Base-by-base conservation (phyloP, 2,329 filamentous ascomycete genomes). In the Pseudocercospora fuligena region DNA sequence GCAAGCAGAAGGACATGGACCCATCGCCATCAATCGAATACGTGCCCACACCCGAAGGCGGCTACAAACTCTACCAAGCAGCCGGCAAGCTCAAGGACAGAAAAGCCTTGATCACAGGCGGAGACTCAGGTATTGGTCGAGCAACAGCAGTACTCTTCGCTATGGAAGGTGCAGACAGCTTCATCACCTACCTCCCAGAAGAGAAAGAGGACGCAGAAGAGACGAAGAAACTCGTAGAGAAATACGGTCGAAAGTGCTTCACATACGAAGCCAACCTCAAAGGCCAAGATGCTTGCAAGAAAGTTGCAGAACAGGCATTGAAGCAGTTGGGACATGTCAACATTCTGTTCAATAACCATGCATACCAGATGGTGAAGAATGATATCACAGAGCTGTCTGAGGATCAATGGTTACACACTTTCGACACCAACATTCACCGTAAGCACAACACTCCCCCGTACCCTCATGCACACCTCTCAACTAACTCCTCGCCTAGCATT, bases 371-470 rank as follows among this genome's bases (percentile, higher is more conserved):
- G 85, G 89, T 92, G 86, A 81, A 87, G 27, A 82, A 89, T 65
- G 87, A 90, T 70, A 94, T 94, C 77, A 82, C 83, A 51, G 90
- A 93, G 53, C 80, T 95, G 1, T 80, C 86, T 27, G 91, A 93
- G 86, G 90, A 92, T 5, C 92, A 95, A 81, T 95, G 91, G 92
- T 73, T 89, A 60, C 83, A 89, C 66, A 94, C 91, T 0, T 94
- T 96, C 80, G 85, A 92, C 79, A 92, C 89, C 57, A 96, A 95
- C 81, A 93, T 95, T 74, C 90, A 94, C 78, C 73, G 75, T 76
- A 65, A 65, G 74, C 70, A 6, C 5, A 47, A 11, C 33, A 9
- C 21, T 25, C 3, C 31, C 19, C 57, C 23, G 14, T 23, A 54
- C 54, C n/a, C 53, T 14, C 23, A 14, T 16, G 21, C 3, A 36